Conservation (phyloP, 768 basidiomycete genomes). For the Tricholomella constricta region DNA sequence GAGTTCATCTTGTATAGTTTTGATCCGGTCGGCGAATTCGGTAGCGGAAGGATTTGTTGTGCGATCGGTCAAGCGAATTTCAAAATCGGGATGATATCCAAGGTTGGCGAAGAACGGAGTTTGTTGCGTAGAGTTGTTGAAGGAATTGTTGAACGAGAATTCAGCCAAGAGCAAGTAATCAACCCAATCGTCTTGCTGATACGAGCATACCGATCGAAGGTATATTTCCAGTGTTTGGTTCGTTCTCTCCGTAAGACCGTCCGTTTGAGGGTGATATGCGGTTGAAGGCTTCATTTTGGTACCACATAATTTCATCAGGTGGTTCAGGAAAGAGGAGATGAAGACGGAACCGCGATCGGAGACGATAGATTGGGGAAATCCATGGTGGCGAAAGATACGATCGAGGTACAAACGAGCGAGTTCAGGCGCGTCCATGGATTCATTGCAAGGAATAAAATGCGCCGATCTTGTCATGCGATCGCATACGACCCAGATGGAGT, state of each 20-base stretch:
- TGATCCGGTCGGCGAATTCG: background rate
- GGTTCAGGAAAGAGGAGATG: slow-evolving; percentile 31
- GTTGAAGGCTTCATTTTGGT: slow-evolving; percentile 28
- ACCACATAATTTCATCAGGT: slow-evolving; percentile 11
- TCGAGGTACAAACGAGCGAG: slow-evolving; percentile 37
- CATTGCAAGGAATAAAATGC: slow-evolving; percentile 41
- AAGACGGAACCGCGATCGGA: slow-evolving; percentile 36
- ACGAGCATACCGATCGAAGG: slow-evolving; percentile 34
- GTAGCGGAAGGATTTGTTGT: slow-evolving; percentile 6
- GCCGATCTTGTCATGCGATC: slow-evolving; percentile 41
- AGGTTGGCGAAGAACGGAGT: slow-evolving; percentile 40
- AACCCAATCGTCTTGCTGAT: slow-evolving; percentile 36
- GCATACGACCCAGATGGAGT: slow-evolving; percentile 40
- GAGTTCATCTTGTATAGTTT: slow-evolving; percentile 6
- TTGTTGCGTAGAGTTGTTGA: slow-evolving; percentile 32
- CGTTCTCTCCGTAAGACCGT: slow-evolving; percentile 7
- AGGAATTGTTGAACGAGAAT: slow-evolving; percentile 41
- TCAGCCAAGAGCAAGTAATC: slow-evolving; percentile 36
- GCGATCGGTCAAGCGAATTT: slow-evolving; percentile 2
- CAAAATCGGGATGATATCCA: slow-evolving; percentile 8
- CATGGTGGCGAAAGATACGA: slow-evolving; percentile 36
- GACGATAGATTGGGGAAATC: slow-evolving; percentile 33
- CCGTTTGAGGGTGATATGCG: slow-evolving; percentile 41
- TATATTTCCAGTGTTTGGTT: slow-evolving; percentile 31
- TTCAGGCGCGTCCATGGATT: slow-evolving; percentile 29